Evolutionary conservation across 1,284 basidiomycete genomes (phyloP), one percentile per base, ranked within the genome.

Genomic region (Flammula alnicola): DNA sequence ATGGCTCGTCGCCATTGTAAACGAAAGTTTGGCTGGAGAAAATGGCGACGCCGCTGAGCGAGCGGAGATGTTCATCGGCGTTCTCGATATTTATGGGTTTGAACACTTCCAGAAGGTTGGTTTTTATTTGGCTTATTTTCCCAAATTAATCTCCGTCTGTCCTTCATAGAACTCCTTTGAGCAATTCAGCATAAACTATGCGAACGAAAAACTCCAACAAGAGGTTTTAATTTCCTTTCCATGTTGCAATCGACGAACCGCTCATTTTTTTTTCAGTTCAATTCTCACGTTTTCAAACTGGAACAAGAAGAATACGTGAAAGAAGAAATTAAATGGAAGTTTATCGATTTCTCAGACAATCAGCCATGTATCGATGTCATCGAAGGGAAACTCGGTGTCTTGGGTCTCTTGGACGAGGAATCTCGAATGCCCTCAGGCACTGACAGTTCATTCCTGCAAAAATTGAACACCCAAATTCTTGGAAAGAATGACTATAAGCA

Each of bases 131-230:
- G 26, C 35, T 22, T 14, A 6, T 27, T 29, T 17, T 36, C n/a
- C n/a, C n/a, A n/a, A n/a, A n/a, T 17, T 25, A 31, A 45, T 23
- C 49, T 53, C 53, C 40, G 52, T 37, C 54, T 31, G n/a, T 29
- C 11, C 12, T 43, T 36, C 37, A 19, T 58, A 90, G 88, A 98
- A 98, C 72, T 97, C 94, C 8, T 99, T 98, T 66, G 97, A 99
- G 71, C 97, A 99, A 74, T 99, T 99, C 74, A 98, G 95, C 70
- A 99, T 99, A 77, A 99, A 99, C 69, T 99, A 98, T 69, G 97
- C 97, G 37, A 99, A 99, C 64, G 97, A 99, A 73, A 98, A 99
- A 68, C 71, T 97, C 26, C 95, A 97, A 62, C 95, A 97, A 68
- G 93, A 96, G 81, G 92, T 91, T 59, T n/a, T 62, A 84, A 26